Evolutionary conservation across 225 moss, liverwort and hornwort species (phyloP), one percentile per base, ranked within the genome.

Genomic region (Pseudoscleropodium purum): DNA sequence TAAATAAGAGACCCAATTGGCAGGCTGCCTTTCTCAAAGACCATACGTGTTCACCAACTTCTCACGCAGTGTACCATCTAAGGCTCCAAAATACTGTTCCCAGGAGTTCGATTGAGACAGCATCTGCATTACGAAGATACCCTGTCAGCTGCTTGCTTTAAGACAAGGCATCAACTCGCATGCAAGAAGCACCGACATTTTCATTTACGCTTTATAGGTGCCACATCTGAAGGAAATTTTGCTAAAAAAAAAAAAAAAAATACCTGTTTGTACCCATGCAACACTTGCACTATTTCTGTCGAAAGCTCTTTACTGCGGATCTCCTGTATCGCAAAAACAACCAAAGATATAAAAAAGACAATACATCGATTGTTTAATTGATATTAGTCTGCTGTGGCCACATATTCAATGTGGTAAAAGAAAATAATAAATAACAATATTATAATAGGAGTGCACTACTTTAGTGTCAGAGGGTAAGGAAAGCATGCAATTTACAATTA

Each of bases 191-290:
- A 56, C 47, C 37, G 61, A 84, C 17, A 70, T 57, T 68, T n/a
- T 36, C 37, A 51, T 60, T 65, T 76, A 39, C 75, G 49, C 78
- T 89, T 78, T 14, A 45, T 13, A 79, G 47, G 45, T 45, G 63
- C n/a, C 74, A 43, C 54, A 89, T 82, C 30, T 68, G 76, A 63
- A 92, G 69, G 51, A 90, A 51, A 54, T 57, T 77, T 76, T 57
- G 61, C 63, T 83, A 59, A 62, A 47, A 62, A 76, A n/a, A 23
- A n/a, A 23, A 90, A 67, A 84, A 24, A 57, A 23, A 37, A 72
- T 89, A 96, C 98, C 97, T 97, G 97, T 87, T 98, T 98, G 88
- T 96, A 98, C 87, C 98, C 98, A 94, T 98, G 92, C 87, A 98
- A 89, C 81, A 98, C 97, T 92, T 96, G 96, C 47, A 96, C 96